Evolutionary conservation across 352 stramenopile genomes (phyloP).

Genomic region (Elongisporangium prolatum): DNA sequence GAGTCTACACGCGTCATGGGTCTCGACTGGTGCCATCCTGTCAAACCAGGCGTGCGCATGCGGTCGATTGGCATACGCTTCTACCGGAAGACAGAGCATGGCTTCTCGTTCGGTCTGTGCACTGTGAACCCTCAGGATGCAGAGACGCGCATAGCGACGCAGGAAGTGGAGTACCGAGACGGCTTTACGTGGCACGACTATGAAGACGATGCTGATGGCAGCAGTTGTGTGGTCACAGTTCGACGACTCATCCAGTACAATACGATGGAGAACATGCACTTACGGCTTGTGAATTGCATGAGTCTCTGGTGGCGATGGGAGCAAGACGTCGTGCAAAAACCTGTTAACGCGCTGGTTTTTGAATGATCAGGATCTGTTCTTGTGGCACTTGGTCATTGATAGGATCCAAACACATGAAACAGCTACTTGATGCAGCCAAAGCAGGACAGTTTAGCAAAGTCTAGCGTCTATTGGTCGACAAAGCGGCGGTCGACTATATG

Average conservation of each 20-base stretch:
- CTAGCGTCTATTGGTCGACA: too few relatives aligned
- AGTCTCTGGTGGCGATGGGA: constrained; percentile 55
- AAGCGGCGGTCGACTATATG: too few relatives aligned
- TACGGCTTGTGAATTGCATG: constrained; percentile 51
- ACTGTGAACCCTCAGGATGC: constrained; percentile 31
- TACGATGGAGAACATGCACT: constrained; percentile 47
- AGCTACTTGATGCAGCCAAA: too few relatives aligned
- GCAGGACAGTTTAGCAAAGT: too few relatives aligned
- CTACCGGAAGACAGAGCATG: constrained; percentile 37
- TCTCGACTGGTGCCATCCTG: constrained; percentile 38
- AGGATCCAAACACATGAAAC: too few relatives aligned
- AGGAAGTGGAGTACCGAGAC: constrained; percentile 47
- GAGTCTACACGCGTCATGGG: constrained; percentile 42
- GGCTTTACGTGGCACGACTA: constrained; percentile 50
- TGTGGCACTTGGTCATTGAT: too few relatives aligned
- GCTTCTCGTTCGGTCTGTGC: constrained; percentile 41
- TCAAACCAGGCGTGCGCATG: constrained; percentile 44
- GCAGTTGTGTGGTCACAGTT: constrained; percentile 52
- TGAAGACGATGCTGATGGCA: constrained; percentile 9
- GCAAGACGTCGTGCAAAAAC: too few relatives aligned
- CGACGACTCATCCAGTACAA: constrained; percentile 51
- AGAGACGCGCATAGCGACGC: constrained; percentile 18
- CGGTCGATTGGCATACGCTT: constrained; percentile 39
- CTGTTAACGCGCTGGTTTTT: too few relatives aligned
- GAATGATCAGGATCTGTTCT: too few relatives aligned